Evolutionary conservation across 2,329 filamentous ascomycete species (phyloP), one percentile per base, ranked within the genome.

Genomic region (Ophiostoma montium): DNA sequence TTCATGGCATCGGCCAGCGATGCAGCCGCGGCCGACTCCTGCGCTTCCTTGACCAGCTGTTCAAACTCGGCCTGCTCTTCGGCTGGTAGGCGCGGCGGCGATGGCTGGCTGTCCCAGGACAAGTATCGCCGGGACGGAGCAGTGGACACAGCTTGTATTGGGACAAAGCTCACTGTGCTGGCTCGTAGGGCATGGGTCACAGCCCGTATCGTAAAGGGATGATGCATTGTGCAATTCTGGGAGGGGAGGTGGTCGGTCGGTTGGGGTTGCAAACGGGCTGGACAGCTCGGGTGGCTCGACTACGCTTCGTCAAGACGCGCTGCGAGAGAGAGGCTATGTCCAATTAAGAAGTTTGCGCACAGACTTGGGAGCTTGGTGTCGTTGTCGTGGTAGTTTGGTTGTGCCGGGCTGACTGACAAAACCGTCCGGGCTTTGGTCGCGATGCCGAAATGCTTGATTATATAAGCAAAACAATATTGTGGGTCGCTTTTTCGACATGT

Each of bases 61-160:
- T 95, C 89, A 63, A 92, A 95, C 56, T 94, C 78, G 62, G 88
- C 86, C 70, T 95, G 89, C 58, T 95, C 82, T 64, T 86, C 80
- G 59, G 87, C 80, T 7, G 90, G 87, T 11, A 96, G 85, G 45
- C 87, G 84, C 0, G 87, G 89, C 15, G 92, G 92, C 8, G 86
- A 68, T 21, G 90, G 86, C 12, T 70, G 70, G 16, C 68, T 60
- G 49, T 66, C 62, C 65, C 74, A 76, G 54, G 67, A 44, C 16
- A 44, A 6, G 58, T n/a, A 11, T 7, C 43, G 43, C 8, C 35
- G 16, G 15, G 16, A 12, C 2, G n/a, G 8, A 10, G 23, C 9
- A 8, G 23, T 15, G 15, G 13, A 15, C 15, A 15, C 3, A 9
- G 12, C 16, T n/a, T 35, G 21, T 21, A 2, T n/a, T 27, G 32